These are phyloP conservation scores for Tolypocladium album DNA, from an alignment of 2,329 filamentous ascomycete genomes.

Conservation along the genomic window DNA sequence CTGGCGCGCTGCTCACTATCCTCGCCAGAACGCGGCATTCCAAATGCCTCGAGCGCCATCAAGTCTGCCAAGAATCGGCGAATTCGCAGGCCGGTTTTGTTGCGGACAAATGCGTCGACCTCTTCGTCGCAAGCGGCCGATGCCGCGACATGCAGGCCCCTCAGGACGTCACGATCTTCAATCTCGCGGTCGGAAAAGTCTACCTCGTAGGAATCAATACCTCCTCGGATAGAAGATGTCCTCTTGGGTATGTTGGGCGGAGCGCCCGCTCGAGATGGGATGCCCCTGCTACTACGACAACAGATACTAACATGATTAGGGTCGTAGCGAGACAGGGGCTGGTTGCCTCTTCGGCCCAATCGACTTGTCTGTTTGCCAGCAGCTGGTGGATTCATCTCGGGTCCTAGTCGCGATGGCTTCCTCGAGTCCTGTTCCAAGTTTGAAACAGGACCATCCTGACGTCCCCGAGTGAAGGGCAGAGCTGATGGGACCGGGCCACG, in stretches of 20 bases:
- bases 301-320: conserved; percentile 14
- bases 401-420: not conserved
- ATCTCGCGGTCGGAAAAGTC: conserved; percentile 28
- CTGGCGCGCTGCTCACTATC: conserved; percentile 14
- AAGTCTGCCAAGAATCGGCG: conserved; percentile 45
- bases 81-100: conserved; percentile 40
- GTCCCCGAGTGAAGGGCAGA: not conserved
- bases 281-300: conserved; percentile 14
- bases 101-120: conserved; percentile 39
- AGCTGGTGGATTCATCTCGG: not conserved
- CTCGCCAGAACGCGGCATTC: conserved; percentile 15
- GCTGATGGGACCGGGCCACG: not conserved
- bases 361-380: not conserved
- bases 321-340: conserved; percentile 4
- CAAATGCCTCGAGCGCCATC: conserved; percentile 36
- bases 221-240: conserved; percentile 21
- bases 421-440: not conserved
- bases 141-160: conserved; percentile 43
- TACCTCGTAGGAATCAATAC: conserved; percentile 8
- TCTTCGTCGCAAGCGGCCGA: conserved; percentile 45
- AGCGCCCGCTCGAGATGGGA: conserved; percentile 12
- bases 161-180: conserved; percentile 39
- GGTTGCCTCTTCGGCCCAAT: not conserved
- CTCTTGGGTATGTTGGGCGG: conserved; percentile 23
- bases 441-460: not conserved